Conservation (phyloP, 768 basidiomycete species). For the Agaricus sinodeliciosus region DNA sequence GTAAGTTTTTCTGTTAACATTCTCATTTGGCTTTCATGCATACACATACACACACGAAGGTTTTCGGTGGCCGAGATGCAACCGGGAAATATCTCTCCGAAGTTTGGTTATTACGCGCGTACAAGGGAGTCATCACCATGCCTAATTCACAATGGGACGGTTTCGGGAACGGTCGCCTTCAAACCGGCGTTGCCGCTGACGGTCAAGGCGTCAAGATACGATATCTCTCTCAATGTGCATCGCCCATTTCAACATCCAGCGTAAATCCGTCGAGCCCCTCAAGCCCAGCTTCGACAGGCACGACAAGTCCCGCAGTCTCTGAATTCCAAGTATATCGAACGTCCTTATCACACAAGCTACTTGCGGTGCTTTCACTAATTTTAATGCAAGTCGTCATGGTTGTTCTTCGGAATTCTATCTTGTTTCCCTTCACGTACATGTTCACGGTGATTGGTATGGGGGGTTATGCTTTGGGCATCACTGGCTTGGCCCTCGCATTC, state of each 20-base stretch:
- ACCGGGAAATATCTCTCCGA: constrained; percentile 65
- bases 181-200: constrained; percentile 55
- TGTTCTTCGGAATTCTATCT: constrained; percentile 24
- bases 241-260: constrained; percentile 20
- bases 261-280: constrained; percentile 17
- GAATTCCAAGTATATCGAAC: constrained; percentile 21
- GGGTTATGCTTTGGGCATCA: constrained; percentile 54
- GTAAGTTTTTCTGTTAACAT: constrained; percentile 23
- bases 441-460: constrained; percentile 30
- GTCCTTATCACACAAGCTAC: constrained; percentile 37
- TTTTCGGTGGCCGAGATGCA: constrained; percentile 72
- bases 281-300: constrained; percentile 13
- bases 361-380: constrained; percentile 38
- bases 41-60: constrained; percentile 21
- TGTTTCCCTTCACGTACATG: constrained; percentile 17
- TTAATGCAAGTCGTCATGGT: constrained; percentile 28
- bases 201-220: constrained; percentile 60
- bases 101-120: constrained; percentile 73
- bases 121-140: constrained; percentile 53
- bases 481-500: constrained; percentile 57
- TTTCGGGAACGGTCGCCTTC: constrained; percentile 56
- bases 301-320: background rate
- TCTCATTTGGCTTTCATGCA: background rate
- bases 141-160: constrained; percentile 54
- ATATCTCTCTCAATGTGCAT: constrained; percentile 58